phyloP scores from a whole-genome alignment of 2,329 filamentous ascomycete species.

The Aspergillus quadricinctus region DNA sequence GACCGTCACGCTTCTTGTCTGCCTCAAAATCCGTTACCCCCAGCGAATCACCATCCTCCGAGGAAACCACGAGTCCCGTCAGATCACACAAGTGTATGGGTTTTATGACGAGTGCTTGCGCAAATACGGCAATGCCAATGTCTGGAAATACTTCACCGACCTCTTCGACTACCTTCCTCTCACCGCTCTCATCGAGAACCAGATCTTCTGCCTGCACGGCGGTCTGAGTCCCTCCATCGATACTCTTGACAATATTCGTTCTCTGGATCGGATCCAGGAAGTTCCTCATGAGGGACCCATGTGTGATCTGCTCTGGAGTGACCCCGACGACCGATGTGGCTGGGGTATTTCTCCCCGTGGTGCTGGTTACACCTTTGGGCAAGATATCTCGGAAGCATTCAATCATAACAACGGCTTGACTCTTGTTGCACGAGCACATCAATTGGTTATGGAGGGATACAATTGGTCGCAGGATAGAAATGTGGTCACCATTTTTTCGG shows the following conservation, averaged over 20 bases:
- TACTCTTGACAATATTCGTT: constrained; percentile 91
- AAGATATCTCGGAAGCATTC: constrained; percentile 97
- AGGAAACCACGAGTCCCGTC: constrained; percentile 97
- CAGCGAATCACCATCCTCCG: constrained; percentile 97
- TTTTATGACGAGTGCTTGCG: constrained; percentile 99
- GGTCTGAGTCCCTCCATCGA: constrained; percentile 95
- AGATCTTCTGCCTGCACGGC: constrained; percentile 98
- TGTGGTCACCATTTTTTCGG: constrained; percentile 97
- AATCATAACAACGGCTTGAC: constrained; percentile 99
- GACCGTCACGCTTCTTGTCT: constrained; percentile 92
- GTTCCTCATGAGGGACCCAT: constrained; percentile 97
- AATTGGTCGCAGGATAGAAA: constrained; percentile 99
- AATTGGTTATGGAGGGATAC: constrained; percentile 99
- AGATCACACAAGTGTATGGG: constrained; percentile 98
- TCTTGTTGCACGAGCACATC: constrained; percentile 90
- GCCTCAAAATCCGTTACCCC: constrained; percentile 96
- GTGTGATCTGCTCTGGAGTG: constrained; percentile 96
- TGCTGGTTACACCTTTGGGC: constrained; percentile 90
- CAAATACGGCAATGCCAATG: constrained; percentile 98
- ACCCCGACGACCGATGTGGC: constrained; percentile 92
- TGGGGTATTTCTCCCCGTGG: constrained; percentile 95
- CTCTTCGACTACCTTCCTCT: constrained; percentile 98
- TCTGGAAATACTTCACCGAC: constrained; percentile 99
- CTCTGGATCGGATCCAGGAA: constrained; percentile 93
- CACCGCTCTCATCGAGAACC: constrained; percentile 96